Base-by-base conservation (phyloP, 1,139 yeast genomes). In the Geotrichum macrosporum region DNA sequence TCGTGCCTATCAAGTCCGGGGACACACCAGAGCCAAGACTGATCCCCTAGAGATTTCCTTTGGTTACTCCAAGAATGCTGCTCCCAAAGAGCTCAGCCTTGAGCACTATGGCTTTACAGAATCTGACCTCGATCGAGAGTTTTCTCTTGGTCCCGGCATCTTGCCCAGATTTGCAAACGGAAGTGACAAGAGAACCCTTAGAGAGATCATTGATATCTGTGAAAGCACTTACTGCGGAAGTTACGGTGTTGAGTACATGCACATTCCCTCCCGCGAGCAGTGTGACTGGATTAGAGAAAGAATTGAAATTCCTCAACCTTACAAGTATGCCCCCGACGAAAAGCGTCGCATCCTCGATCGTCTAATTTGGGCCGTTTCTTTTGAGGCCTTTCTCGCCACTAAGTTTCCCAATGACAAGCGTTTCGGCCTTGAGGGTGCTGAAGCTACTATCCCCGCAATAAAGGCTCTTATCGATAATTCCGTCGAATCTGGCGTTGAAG, bases 271-370 rank as follows among this genome's bases (percentile, higher is more conserved):
- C 50, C 84, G 94, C 68, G 87, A 80, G 61, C 85, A 85, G 71
- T 94, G 97, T 74, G 96, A 92, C 69, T 92, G 98, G 99, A 79
- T 92, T 65, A 84, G 98, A 74, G 95, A 88, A 71, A 79, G 96
- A 68, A 77, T 94, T 56, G 98, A 92, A 72, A 86, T 89, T 58
- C 96, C 97, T 55, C 69, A 72, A 47, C 96, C 97, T 38, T 89
- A 71, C 75, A 77, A 83, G 66, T 94, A 81, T 73, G 73, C 86
- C 44, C 72, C 79, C 41, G 97, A 92, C 66, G 88, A 89, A 73
- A 92, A 92, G 75, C 81, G 96, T 72, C 95, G 94, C 69, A 92
- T 92, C 60, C 76, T 94, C 64, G 99, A 92, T 69, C 83, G 99
- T 68, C 74, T 92, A 64, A 87, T 92, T 68, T 94, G 99, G 98